Evolutionary conservation across 192 early-diverging fungal species (phyloP).

Genomic region (Mortierella antarctica): DNA sequence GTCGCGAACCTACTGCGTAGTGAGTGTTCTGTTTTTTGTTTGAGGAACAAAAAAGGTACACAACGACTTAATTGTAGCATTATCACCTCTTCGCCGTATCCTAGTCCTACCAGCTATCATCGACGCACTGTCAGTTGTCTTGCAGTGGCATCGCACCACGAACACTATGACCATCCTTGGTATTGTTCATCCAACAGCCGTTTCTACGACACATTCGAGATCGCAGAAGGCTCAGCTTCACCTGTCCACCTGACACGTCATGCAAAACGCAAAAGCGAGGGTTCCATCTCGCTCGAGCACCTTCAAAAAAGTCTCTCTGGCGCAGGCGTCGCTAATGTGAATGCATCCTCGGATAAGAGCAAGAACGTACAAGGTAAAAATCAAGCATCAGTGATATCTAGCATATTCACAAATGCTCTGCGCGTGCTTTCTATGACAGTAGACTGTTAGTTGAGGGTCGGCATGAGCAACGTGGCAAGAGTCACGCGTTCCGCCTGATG

Average conservation of each 20-base stretch:
- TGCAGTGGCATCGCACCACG: constrained; percentile 40
- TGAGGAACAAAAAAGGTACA: too few species aligned
- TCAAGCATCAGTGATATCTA: constrained; percentile 5
- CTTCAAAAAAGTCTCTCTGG: constrained; percentile 32
- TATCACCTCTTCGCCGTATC: neutral
- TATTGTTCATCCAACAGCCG: constrained; percentile 26
- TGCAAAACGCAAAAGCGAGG: constrained; percentile 41
- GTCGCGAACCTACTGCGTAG: too few species aligned
- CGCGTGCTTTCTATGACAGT: neutral
- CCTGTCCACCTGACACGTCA: constrained; percentile 47
- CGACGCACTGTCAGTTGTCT: constrained; percentile 52
- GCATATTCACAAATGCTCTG: neutral
- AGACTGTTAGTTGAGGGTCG: too few species aligned
- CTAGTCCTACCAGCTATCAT: constrained; percentile 33
- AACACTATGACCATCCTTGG: constrained; percentile 41
- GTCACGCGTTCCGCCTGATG: too few species aligned
- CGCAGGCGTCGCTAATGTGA: constrained; percentile 23
- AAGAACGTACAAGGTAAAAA: neutral
- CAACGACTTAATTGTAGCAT: neutral
- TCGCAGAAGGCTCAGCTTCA: constrained; percentile 37
- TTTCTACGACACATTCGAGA: constrained; percentile 34
- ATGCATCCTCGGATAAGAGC: neutral
- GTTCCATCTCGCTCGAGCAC: constrained; percentile 37
- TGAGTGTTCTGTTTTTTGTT: too few species aligned
- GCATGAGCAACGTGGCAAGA: too few species aligned